Evolutionary conservation across 176 grass and related monocot genomes (phyloP).

Genomic region (Secale cereale): DNA sequence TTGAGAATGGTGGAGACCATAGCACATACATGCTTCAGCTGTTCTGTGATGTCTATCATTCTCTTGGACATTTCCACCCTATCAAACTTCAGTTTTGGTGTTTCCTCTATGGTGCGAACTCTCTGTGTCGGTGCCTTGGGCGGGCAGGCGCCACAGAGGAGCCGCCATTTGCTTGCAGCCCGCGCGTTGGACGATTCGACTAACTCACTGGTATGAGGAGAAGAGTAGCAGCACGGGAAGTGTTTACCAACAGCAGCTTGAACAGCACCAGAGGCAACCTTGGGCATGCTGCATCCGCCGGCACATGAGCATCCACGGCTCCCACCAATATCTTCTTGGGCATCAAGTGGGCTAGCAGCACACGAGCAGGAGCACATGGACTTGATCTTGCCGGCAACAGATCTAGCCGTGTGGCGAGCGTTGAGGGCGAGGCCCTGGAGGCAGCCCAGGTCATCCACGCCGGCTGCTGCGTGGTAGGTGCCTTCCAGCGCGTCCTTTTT

Average conservation of each 20-base stretch:
- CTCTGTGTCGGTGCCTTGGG: background rate
- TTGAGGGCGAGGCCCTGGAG: background rate
- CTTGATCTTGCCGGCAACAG: background rate
- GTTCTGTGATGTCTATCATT: background rate
- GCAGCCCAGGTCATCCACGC: too few relatives aligned
- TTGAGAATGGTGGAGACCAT: conserved; percentile 1
- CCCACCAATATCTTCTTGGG: background rate
- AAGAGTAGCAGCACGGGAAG: background rate
- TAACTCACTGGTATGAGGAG: background rate
- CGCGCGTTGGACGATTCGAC: background rate
- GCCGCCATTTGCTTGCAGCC: too few relatives aligned
- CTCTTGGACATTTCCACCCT: background rate
- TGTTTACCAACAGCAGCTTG: background rate
- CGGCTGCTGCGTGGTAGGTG: too few relatives aligned
- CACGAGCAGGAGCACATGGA: background rate
- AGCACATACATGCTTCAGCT: background rate
- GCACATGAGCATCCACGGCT: too few relatives aligned
- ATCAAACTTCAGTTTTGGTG: background rate
- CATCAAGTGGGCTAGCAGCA: background rate
- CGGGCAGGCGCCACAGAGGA: background rate
- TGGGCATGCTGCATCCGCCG: background rate
- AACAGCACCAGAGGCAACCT: background rate
- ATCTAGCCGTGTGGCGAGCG: background rate
- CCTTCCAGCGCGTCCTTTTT: too few relatives aligned
- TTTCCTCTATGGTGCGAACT: background rate